Base-by-base conservation (phyloP, 2,329 filamentous ascomycete genomes). In the Gyromitra esculenta region DNA sequence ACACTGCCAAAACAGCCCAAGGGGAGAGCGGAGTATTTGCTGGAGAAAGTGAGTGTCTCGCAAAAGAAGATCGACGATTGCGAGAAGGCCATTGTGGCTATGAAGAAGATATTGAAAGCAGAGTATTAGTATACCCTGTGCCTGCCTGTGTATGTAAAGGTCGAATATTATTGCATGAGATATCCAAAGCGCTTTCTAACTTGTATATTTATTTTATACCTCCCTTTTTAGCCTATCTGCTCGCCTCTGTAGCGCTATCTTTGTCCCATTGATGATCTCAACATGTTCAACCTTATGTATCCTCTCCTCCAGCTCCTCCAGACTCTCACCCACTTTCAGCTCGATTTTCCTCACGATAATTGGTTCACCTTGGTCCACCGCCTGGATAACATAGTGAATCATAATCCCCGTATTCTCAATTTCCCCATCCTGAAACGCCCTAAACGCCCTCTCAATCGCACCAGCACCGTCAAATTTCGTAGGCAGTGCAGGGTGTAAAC, bases 331-430 rank as follows among this genome's bases (percentile, higher is more conserved):
- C 60, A 88, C 86, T 75, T 87, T 87, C 79, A 88, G 89, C 72
- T 89, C 86, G 35, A 97, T 88, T 84, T 94, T 90, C 79, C 87
- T 83, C 1, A 90, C 87, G 76, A 94, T 81, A 80, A 97, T 91
- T 7, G 92, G 90, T 78, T 88, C 86, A 1, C 94, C 94, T 81
- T 91, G 88, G 84, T 97, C 94, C 72, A 97, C 93, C 82, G 95
- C 89, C 7, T 85, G 86, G 77, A 92, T 90, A 62, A 97, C 93
- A 83, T 94, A 91, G 84, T 97, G 94, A n/a, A 93, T 89, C 94
- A 97, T 97, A 70, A 96, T 90, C 0, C 94, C 94, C 0, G 89
- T 94, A 79, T 87, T 87, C 79, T 87, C 87, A 79, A 91, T 87
- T 81, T 90, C 88, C 8, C 93, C 87, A 78, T 87, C 87, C 82